phyloP scores from a whole-genome alignment of 106 monocot genomes.

The Dactylorhiza incarnata region DNA sequence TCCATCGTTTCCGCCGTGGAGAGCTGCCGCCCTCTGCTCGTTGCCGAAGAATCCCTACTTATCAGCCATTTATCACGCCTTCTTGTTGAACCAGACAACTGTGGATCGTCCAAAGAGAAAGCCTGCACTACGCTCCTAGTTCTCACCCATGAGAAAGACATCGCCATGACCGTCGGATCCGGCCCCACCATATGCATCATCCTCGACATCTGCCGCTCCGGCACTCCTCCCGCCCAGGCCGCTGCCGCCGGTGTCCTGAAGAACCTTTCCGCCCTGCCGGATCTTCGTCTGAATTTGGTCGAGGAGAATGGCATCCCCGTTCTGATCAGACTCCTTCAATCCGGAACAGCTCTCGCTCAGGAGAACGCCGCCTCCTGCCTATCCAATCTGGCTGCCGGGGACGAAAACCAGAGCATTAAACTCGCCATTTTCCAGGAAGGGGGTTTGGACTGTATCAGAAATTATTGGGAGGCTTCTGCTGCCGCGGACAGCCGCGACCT shows the following conservation, averaged over 20 bases:
- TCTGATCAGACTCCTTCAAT: conserved; percentile 34
- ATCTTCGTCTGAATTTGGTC: conserved; percentile 36
- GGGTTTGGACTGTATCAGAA: conserved; percentile 38
- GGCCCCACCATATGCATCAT: conserved; percentile 52
- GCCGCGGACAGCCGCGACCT: conserved; percentile 17
- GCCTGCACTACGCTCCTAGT: conserved; percentile 50
- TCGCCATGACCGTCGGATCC: conserved; percentile 44
- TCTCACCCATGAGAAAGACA: conserved; percentile 47
- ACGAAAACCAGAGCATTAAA: conserved; percentile 28
- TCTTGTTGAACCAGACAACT: conserved; percentile 57
- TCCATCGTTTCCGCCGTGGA: conserved; percentile 43
- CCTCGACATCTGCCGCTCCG: conserved; percentile 49
- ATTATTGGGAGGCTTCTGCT: conserved; percentile 25
- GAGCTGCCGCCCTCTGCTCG: conserved; percentile 39
- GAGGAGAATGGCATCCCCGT: conserved; percentile 40
- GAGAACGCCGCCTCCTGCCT: conserved; percentile 56
- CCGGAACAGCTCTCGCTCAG: conserved; percentile 47
- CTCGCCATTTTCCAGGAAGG: conserved; percentile 40
- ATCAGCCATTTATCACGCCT: conserved; percentile 49
- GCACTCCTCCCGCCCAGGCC: conserved; percentile 60
- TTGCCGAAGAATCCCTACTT: conserved; percentile 40
- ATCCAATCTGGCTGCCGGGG: conserved; percentile 43
- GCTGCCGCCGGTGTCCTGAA: conserved; percentile 51
- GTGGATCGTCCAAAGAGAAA: conserved; percentile 30
- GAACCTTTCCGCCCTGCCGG: conserved; percentile 55